Evolutionary conservation across 805 yeast species (phyloP).

Genomic region (Starmerella stigmatis): DNA sequence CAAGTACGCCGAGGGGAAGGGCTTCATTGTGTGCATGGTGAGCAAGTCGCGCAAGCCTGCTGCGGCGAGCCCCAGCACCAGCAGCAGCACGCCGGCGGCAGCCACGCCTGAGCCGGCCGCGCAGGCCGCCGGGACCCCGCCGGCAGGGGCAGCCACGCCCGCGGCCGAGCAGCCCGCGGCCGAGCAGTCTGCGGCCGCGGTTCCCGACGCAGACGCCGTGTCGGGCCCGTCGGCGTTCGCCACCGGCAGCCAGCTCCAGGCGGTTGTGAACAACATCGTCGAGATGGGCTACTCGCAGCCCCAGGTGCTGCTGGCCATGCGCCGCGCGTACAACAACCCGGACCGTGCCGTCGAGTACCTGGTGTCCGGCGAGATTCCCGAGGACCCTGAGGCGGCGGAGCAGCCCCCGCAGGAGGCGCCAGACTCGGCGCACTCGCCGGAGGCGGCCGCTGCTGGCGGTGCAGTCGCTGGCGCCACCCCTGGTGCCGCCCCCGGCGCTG

Average conservation of each 20-base stretch:
- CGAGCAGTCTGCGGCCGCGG: background rate
- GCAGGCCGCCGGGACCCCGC: too few species aligned
- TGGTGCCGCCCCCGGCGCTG: background rate
- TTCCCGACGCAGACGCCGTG: background rate
- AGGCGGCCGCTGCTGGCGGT: conserved; percentile 22
- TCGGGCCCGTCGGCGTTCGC: conserved; percentile 39
- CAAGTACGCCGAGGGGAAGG: conserved; percentile 69
- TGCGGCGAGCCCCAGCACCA: conserved; percentile 13
- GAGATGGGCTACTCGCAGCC: conserved; percentile 92
- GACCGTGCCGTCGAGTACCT: conserved; percentile 96
- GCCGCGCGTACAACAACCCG: conserved; percentile 94
- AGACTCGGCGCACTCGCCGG: too few species aligned
- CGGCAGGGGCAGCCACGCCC: too few species aligned
- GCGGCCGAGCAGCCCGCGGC: conserved; percentile 23
- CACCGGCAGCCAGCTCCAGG: conserved; percentile 65
- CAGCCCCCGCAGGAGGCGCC: conserved; percentile 19
- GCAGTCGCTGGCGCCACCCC: conserved; percentile 22
- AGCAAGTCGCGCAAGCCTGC: conserved; percentile 36
- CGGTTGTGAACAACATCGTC: conserved; percentile 67
- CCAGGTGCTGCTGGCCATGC: conserved; percentile 79
- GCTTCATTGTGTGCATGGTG: conserved; percentile 87
- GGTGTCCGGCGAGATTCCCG: conserved; percentile 74
- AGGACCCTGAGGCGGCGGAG: conserved; percentile 33
- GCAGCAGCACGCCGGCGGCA: conserved; percentile 24
- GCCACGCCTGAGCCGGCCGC: background rate